Percentiles rank a stretch among this genome's conserved stretches.
Evolutionary conservation across 2,329 filamentous ascomycete species (phyloP).

Genomic region (Colletotrichum sp.): DNA sequence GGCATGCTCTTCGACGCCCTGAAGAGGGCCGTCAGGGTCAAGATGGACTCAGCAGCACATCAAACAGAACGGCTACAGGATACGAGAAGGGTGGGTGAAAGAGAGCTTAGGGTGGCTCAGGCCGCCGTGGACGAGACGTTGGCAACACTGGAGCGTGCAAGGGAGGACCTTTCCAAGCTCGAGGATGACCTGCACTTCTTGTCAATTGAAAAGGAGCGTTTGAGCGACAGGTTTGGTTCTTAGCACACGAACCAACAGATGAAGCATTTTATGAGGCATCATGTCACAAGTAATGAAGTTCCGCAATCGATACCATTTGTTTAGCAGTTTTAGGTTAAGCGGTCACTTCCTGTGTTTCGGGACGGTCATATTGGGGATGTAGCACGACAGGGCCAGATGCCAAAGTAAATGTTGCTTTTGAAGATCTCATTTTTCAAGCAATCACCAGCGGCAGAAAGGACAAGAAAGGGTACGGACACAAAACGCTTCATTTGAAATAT

Average conservation of each 20-base stretch:
- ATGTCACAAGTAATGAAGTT: not conserved
- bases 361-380: not conserved
- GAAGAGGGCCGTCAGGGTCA: not conserved
- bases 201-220: not conserved
- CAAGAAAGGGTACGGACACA: not conserved
- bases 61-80: not conserved
- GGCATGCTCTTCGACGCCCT: not conserved
- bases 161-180: not conserved
- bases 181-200: not conserved
- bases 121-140: not conserved
- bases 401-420: not conserved
- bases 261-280: not conserved
- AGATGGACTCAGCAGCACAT: not conserved
- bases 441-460: not conserved
- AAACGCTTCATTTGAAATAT: not conserved
- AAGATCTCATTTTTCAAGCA: not conserved
- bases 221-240: not conserved
- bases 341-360: not conserved
- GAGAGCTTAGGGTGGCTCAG: not conserved
- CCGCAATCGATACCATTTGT: not conserved
- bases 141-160: not conserved
- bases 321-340: not conserved
- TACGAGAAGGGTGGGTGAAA: not conserved
- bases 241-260: not conserved
- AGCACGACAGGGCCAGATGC: not conserved